Conservation (phyloP, 2,329 filamentous ascomycete species). For the Fusarium longipes region DNA sequence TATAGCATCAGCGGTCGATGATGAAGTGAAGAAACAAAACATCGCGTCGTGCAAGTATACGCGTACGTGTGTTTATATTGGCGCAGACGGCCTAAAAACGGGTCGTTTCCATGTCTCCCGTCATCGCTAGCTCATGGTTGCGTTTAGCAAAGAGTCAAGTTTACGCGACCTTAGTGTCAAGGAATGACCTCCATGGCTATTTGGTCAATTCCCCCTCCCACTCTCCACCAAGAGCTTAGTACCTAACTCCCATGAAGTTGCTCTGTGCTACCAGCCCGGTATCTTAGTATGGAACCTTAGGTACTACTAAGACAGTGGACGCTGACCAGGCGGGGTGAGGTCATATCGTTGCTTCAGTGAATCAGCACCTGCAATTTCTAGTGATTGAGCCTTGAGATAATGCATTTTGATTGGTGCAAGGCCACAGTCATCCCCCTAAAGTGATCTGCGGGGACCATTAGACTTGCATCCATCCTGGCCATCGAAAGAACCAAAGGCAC, state of each 20-base stretch:
- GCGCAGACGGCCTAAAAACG: not conserved
- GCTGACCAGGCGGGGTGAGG: not conserved
- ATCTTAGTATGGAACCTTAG: too few relatives aligned
- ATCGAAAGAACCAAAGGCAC: constrained; percentile 16
- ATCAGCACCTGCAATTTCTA: constrained; percentile 8
- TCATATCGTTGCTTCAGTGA: constrained; percentile 26
- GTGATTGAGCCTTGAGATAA: not conserved
- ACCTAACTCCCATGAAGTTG: too few relatives aligned
- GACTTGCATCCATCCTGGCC: not conserved
- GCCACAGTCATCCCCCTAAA: constrained; percentile 12
- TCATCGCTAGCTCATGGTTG: constrained; percentile 3
- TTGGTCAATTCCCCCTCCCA: too few relatives aligned
- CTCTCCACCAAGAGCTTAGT: not conserved
- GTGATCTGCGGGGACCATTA: constrained; percentile 30
- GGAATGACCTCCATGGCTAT: not conserved
- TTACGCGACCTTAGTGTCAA: not conserved
- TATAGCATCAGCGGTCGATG: not conserved
- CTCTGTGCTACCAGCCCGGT: too few relatives aligned
- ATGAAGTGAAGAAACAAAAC: not conserved
- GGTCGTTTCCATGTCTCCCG: not conserved
- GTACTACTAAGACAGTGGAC: too few relatives aligned
- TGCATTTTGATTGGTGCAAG: constrained; percentile 13
- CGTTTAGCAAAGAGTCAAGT: not conserved
- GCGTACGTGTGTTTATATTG: not conserved
- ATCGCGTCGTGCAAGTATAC: not conserved